Percentiles rank a stretch among this genome's conserved stretches.
phyloP scores from a whole-genome alignment of 192 early-diverging fungal species.

The Coemansia sp. region DNA sequence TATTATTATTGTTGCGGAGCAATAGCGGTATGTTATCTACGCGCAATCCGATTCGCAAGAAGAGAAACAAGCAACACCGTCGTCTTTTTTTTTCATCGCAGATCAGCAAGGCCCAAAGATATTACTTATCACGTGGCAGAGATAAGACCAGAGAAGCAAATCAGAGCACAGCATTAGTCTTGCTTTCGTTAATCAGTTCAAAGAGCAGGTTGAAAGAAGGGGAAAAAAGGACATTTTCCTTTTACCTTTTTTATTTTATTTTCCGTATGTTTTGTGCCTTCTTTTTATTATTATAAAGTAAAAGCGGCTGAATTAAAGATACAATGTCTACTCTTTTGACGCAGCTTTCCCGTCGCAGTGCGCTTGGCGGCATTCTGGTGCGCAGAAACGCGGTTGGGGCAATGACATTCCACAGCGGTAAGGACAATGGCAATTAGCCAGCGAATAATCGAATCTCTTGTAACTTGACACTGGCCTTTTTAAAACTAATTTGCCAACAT shows the following conservation, averaged over 20 bases:
- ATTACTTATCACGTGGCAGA: not conserved
- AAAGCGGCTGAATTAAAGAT: not conserved
- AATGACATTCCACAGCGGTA: not conserved
- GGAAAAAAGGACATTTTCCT: not conserved
- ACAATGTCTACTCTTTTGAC: slow-evolving; percentile 1
- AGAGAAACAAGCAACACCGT: too few species aligned
- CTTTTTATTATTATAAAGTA: slow-evolving; percentile 4
- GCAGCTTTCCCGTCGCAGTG: slow-evolving; percentile 4
- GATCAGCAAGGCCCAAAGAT: too few species aligned
- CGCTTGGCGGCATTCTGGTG: slow-evolving; percentile 9
- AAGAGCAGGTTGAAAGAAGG: not conserved
- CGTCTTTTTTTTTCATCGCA: too few species aligned
- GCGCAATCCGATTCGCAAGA: too few species aligned
- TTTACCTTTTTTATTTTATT: not conserved
- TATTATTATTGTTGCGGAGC: too few species aligned
- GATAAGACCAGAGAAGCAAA: not conserved
- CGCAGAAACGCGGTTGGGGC: not conserved
- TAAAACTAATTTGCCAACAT: too few species aligned
- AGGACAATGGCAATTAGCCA: not conserved
- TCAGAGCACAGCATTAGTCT: not conserved
- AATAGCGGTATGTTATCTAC: too few species aligned
- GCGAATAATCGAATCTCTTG: too few species aligned
- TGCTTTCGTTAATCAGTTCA: not conserved
- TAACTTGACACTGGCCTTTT: too few species aligned
- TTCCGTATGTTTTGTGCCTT: not conserved